phyloP scores from a whole-genome alignment of 768 basidiomycete species.

The Lentinula detonsa region DNA sequence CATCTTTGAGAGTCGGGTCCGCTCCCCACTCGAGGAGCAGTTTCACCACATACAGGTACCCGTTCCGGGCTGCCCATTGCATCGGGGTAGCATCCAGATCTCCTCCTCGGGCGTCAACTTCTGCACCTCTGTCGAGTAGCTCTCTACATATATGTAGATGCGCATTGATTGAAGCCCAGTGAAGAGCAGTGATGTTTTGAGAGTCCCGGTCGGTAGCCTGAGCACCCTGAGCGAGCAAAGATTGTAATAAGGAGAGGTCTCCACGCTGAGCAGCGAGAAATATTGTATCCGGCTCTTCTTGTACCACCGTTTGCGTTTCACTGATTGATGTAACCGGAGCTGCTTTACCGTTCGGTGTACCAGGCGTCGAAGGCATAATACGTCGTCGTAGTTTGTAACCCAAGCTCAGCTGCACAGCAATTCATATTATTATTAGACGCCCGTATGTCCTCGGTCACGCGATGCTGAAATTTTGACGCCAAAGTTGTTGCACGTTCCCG shows the following conservation, averaged over 20 bases:
- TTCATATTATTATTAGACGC: neutral
- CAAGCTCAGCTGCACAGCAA: neutral
- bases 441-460: neutral
- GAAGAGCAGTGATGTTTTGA: constrained; percentile 91
- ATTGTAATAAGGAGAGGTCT: constrained; percentile 57
- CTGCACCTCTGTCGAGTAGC: constrained; percentile 87
- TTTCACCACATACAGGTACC: constrained; percentile 93
- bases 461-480: neutral
- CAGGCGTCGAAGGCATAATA: constrained; percentile 4
- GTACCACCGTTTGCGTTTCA: neutral
- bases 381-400: neutral
- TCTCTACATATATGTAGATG: constrained; percentile 85
- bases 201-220: constrained; percentile 75
- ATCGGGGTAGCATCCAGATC: constrained; percentile 92
- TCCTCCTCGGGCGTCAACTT: constrained; percentile 91
- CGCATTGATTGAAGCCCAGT: constrained; percentile 98
- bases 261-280: constrained; percentile 88
- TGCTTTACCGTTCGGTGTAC: neutral
- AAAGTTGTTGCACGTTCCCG: no score
- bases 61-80: constrained; percentile 98
- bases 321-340: neutral
- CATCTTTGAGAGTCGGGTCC: constrained; percentile 87
- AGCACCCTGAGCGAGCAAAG: constrained; percentile 70
- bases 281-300: constrained; percentile 27
- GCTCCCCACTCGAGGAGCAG: constrained; percentile 85